phyloP scores from a whole-genome alignment of 768 basidiomycete genomes.

The Boletus fagicola region DNA sequence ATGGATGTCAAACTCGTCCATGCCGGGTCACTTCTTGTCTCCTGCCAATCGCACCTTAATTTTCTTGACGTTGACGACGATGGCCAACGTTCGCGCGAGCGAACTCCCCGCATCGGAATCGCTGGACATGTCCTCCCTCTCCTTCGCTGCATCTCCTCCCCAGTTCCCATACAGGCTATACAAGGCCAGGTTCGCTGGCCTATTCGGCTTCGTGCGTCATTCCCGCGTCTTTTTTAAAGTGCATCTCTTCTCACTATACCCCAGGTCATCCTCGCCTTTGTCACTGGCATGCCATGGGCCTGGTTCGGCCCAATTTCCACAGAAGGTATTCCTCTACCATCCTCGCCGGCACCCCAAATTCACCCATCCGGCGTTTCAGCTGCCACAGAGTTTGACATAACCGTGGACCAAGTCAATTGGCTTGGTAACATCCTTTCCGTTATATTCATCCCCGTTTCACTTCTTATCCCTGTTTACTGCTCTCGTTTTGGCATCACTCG shows the following conservation, averaged over 20 bases:
- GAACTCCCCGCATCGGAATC: background rate
- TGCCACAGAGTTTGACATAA: conserved; percentile 61
- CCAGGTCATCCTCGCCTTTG: conserved; percentile 61
- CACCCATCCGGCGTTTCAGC: conserved; percentile 36
- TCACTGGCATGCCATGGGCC: conserved; percentile 65
- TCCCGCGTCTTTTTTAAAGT: background rate
- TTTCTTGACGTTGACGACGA: background rate
- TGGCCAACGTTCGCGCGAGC: background rate
- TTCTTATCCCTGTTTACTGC: conserved; percentile 57
- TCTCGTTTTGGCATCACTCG: conserved; percentile 58
- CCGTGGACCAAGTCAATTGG: conserved; percentile 76
- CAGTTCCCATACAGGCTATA: conserved; percentile 56
- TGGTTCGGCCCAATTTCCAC: conserved; percentile 88
- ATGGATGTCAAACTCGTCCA: background rate
- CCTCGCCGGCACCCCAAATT: background rate
- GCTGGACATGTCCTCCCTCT: background rate
- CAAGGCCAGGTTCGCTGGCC: conserved; percentile 63
- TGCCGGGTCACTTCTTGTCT: too few species aligned
- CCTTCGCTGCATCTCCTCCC: background rate
- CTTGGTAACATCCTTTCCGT: conserved; percentile 66
- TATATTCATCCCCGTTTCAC: conserved; percentile 60
- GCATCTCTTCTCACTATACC: background rate
- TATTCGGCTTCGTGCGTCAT: conserved; percentile 52
- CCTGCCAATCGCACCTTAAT: too few species aligned
- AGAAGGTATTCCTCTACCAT: conserved; percentile 42